phyloP scores from a whole-genome alignment of 2,329 filamentous ascomycete species.

The Pyricularia sp. region DNA sequence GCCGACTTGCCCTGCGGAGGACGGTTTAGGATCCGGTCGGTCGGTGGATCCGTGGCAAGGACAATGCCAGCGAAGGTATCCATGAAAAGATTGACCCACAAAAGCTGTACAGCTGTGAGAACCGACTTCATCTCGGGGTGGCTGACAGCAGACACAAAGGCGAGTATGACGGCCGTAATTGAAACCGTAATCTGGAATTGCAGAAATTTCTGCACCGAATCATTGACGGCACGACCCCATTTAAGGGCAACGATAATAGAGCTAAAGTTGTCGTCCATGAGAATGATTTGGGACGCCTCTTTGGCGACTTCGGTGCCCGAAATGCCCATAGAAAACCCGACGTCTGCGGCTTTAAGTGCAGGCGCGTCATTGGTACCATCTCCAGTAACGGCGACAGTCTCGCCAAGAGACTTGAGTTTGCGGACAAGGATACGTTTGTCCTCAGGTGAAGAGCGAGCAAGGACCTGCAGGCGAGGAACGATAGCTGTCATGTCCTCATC shows the following conservation, averaged over 20 bases:
- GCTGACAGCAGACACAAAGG: slow-evolving; percentile 76
- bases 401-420: slow-evolving; percentile 58
- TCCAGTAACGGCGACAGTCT: slow-evolving; percentile 73
- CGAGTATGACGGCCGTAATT: slow-evolving; percentile 76
- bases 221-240: slow-evolving; percentile 69
- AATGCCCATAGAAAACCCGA: slow-evolving; percentile 79
- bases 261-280: slow-evolving; percentile 80
- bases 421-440: slow-evolving; percentile 66
- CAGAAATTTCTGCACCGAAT: slow-evolving; percentile 65
- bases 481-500: slow-evolving; percentile 55
- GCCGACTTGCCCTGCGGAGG: slow-evolving; percentile 51
- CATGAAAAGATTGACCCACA: slow-evolving; percentile 96
- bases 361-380: slow-evolving; percentile 78
- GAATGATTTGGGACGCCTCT: slow-evolving; percentile 72
- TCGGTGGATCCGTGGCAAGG: slow-evolving; percentile 77
- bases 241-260: slow-evolving; percentile 74
- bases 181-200: slow-evolving; percentile 76
- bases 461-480: slow-evolving; percentile 58
- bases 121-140: slow-evolving; percentile 61
- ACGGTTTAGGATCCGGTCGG: slow-evolving; percentile 67
- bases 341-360: slow-evolving; percentile 68
- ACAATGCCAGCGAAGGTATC: slow-evolving; percentile 84
- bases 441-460: slow-evolving; percentile 64
- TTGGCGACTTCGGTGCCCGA: slow-evolving; percentile 75
- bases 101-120: slow-evolving; percentile 75